phyloP scores from a whole-genome alignment of 2,329 filamentous ascomycete genomes.

The Ascochyta viciae-villosae region DNA sequence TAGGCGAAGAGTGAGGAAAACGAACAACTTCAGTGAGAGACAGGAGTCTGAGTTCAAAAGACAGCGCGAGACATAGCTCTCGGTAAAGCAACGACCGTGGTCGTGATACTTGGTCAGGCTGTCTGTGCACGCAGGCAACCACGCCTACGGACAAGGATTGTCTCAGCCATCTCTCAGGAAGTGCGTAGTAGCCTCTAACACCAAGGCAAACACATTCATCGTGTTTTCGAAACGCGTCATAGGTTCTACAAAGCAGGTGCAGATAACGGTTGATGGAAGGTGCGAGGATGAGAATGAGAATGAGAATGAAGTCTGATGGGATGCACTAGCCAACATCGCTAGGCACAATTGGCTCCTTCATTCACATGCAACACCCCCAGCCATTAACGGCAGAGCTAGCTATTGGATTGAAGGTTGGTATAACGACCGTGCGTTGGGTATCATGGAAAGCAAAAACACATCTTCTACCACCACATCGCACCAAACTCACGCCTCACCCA shows the following conservation, averaged over 20 bases:
- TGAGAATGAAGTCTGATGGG: too few relatives aligned
- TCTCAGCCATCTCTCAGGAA: background rate
- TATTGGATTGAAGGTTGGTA: too few relatives aligned
- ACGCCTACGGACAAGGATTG: background rate
- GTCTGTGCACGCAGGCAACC: slow-evolving; percentile 17
- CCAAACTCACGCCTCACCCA: background rate
- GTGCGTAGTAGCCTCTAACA: background rate
- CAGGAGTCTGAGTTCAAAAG: too few relatives aligned
- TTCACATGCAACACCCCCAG: too few relatives aligned
- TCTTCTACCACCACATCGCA: background rate
- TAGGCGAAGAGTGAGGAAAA: background rate
- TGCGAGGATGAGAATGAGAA: background rate
- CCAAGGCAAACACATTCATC: background rate
- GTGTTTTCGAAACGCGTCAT: background rate
- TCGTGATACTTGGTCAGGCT: background rate
- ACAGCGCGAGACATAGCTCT: background rate
- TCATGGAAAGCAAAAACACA: background rate
- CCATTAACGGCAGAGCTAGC: too few relatives aligned
- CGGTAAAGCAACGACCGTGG: background rate
- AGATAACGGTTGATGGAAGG: background rate
- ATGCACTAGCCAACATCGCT: background rate
- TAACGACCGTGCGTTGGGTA: too few relatives aligned
- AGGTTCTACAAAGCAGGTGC: background rate
- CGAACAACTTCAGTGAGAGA: background rate
- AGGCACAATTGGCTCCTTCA: background rate